Conservation (phyloP, 1,284 basidiomycete species). For the Naganishia cerealis region DNA sequence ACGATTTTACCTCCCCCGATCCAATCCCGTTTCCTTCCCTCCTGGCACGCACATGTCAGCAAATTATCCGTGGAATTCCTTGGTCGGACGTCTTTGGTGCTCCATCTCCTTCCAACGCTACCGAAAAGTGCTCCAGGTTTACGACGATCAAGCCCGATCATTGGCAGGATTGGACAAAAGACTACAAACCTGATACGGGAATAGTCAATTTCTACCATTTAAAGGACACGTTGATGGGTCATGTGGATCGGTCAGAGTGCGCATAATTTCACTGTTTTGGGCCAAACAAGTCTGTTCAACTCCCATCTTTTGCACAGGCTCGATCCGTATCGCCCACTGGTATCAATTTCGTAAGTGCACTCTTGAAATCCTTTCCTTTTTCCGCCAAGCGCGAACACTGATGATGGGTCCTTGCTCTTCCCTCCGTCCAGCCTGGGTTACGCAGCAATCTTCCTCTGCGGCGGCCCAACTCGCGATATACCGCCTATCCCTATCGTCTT, state of each 20-base stretch:
- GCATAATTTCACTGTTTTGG: constrained; percentile 5
- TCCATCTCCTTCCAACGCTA: not conserved
- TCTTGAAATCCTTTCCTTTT: not conserved
- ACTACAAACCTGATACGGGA: constrained; percentile 84
- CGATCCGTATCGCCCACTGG: constrained; percentile 71
- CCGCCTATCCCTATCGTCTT: constrained; percentile 77
- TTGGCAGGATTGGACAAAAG: constrained; percentile 65
- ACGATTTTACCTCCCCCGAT: constrained; percentile 68
- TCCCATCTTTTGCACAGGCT: constrained; percentile 59
- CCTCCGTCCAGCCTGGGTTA: constrained; percentile 69
- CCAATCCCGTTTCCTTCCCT: constrained; percentile 64
- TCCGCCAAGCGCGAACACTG: constrained; percentile 5
- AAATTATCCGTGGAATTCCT: constrained; percentile 63
- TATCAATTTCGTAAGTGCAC: constrained; percentile 75
- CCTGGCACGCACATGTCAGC: constrained; percentile 63
- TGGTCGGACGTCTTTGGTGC: constrained; percentile 67
- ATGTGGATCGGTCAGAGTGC: constrained; percentile 82
- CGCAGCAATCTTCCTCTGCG: constrained; percentile 83
- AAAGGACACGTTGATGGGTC: constrained; percentile 85
- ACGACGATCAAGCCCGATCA: constrained; percentile 61
- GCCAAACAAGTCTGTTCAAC: not conserved
- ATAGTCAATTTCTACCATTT: constrained; percentile 89
- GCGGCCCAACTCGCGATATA: constrained; percentile 70
- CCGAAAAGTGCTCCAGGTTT: constrained; percentile 35
- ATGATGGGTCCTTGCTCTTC: constrained; percentile 3